Evolutionary conservation across 345 rosid genomes (phyloP), one percentile per base, ranked within the genome.

Genomic region (Rhodamnia argentea): DNA sequence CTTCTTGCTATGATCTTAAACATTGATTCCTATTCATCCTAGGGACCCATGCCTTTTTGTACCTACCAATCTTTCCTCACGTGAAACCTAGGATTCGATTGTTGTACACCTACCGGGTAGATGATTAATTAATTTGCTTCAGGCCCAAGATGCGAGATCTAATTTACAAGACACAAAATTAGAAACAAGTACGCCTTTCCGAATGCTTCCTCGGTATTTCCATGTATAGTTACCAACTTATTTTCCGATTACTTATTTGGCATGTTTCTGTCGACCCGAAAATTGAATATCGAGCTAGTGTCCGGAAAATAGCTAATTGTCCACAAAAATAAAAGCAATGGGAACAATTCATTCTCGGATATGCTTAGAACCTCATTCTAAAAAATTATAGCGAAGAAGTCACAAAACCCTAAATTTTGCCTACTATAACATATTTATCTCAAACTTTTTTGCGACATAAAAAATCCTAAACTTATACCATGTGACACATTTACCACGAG

Each of bases 231-330:
- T 60, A 62, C 42, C 2, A 62, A 27, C 75, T 29, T 62, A 62
- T 0, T 13, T 3, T 60, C 16, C 20, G 1, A 27, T 62, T 1
- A 29, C 15, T 8, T 14, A 50, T 60, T 27, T 4, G 2, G 0
- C 6, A 13, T 10, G 14, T 62, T 14, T 29, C 29, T 62, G 4
- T 0, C 22, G 24, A 22, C 42, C 6, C 11, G 23, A 70, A 70
- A 70, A 18, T 70, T 1, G 13, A 37, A 44, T 32, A 18, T 32
- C 0, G 1, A 24, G 10, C 13, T 13, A 6, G 0, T 4, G 1
- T 70, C 24, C 0, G 24, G 10, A 32, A 70, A 10, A 10, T 9
- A 32, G 32, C 52, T 50, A 10, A 50, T 50, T 10, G 11, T 50
- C 52, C 0, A 10, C 13, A 2, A 50, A 37, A 50, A 50, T 50